Base-by-base conservation (phyloP, 2,329 filamentous ascomycete species). In the Colletotrichum graminicola region DNA sequence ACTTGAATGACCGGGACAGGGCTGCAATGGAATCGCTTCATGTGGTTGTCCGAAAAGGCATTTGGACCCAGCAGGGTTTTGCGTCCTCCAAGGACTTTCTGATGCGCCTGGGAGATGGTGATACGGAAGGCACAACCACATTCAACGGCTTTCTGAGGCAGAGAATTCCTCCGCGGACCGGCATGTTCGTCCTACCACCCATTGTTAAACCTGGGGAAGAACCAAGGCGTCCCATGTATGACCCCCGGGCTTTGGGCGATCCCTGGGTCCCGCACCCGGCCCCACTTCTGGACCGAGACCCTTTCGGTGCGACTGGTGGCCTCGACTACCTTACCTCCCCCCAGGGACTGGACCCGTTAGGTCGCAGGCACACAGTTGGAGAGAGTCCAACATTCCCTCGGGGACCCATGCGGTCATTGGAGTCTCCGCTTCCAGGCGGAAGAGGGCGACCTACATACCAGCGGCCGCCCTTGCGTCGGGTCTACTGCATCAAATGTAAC, bases 401-500 rank as follows among this genome's bases (percentile, higher is more conserved):
- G 23, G 79, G 79, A 32, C 77, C 80, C 32, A 78, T 82, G n/a
- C 78, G 82, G 69, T 78, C 80, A 0, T 78, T 83, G 34, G 83
- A 81, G 29, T 85, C 85, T 10, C 84, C 86, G 1, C 80, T 83
- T 11, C 76, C 82, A 5, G 76, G 77, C 8, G 77, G 79, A 5
- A 82, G 83, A 73, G 77, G 82, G 34, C 80, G 83, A 54, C 79
- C 84, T 1, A 80, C 85, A 0, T 88, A 87, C 67, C 86, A 87
- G 71, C 82, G 86, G 34, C 84, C 85, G 29, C 88, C 90, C 32
- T 87, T 94, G 62, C 88, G 90, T 32, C 93, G 94, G 75, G 91
- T 94, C 61, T 91, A 90, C 78, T 98, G 95, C 80, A 84, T 86
- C 23, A 89, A 92, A 75, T 98, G 95, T 83, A 90, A 91, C 75